A percentile compares a stretch with the other conserved stretches of the same genome.
Conservation (phyloP, 1,139 yeast species). For the Yamadazyma diospyri region DNA sequence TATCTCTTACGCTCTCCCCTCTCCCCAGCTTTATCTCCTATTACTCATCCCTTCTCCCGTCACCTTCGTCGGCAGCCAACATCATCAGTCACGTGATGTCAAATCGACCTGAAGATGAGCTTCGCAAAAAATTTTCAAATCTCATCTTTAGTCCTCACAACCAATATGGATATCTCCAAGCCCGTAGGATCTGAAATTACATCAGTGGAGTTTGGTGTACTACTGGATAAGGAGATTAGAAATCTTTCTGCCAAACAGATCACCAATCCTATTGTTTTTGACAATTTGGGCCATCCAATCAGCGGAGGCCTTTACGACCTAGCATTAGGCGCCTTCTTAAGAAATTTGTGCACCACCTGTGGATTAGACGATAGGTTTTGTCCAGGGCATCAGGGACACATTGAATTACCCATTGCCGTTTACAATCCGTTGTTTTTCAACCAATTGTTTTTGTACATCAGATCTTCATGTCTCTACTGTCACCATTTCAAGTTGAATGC, state of each 20-base stretch:
- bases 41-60: too few species aligned
- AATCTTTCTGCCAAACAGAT: conserved; percentile 90
- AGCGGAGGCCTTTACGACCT: conserved; percentile 92
- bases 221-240: conserved; percentile 79
- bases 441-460: conserved; percentile 79
- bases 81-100: too few species aligned
- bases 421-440: conserved; percentile 93
- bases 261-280: conserved; percentile 91
- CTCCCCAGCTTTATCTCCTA: too few species aligned
- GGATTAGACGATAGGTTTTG: conserved; percentile 92
- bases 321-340: conserved; percentile 87
- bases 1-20: too few species aligned
- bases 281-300: conserved; percentile 93
- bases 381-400: conserved; percentile 98
- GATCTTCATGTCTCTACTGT: conserved; percentile 88
- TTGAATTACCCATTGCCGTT: conserved; percentile 92
- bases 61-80: too few species aligned
- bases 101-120: too few species aligned
- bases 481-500: conserved; percentile 72
- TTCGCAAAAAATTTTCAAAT: conserved; percentile 11
- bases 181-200: conserved; percentile 94
- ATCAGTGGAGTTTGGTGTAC: conserved; percentile 88
- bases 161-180: conserved; percentile 85
- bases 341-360: conserved; percentile 91
- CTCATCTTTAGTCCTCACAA: neutral